These are phyloP conservation scores for Arthrobotrys iridis DNA, from an alignment of 2,329 filamentous ascomycete species.

Conservation along the genomic window DNA sequence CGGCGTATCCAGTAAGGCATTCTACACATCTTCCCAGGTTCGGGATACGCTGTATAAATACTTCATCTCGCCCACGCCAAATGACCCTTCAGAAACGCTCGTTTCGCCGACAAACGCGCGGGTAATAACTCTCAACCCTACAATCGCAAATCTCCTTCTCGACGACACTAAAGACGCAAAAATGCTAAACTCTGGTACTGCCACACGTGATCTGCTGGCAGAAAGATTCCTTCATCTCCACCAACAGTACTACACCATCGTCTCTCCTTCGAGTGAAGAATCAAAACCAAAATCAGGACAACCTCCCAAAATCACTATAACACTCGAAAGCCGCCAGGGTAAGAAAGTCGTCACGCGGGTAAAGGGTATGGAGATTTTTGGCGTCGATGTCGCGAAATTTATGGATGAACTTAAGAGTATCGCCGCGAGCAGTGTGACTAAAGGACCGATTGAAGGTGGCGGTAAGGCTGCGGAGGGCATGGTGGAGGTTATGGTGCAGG, in stretches of 20 bases:
- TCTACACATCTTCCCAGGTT: constrained; percentile 71
- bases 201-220: constrained; percentile 70
- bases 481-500: constrained; percentile 75
- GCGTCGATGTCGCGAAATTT: constrained; percentile 69
- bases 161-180: constrained; percentile 64
- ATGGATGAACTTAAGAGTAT: constrained; percentile 74
- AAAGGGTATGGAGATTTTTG: constrained; percentile 70
- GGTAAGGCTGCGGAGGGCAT: constrained; percentile 69
- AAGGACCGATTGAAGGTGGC: constrained; percentile 70
- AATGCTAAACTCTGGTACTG: constrained; percentile 69
- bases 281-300: constrained; percentile 72
- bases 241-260: constrained; percentile 69
- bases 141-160: constrained; percentile 72
- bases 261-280: constrained; percentile 64
- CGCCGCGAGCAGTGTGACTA: constrained; percentile 74
- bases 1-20: constrained; percentile 62
- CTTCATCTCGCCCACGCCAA: constrained; percentile 63
- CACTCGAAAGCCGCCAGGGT: constrained; percentile 72
- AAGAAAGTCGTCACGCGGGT: constrained; percentile 74
- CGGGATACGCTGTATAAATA: constrained; percentile 69
- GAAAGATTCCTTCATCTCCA: constrained; percentile 69
- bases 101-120: constrained; percentile 70
- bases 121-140: constrained; percentile 71
- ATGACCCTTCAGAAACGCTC: constrained; percentile 64
- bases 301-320: constrained; percentile 70